Base-by-base conservation (phyloP, 2,329 filamentous ascomycete genomes). In the Fusarium praegraminearum region DNA sequence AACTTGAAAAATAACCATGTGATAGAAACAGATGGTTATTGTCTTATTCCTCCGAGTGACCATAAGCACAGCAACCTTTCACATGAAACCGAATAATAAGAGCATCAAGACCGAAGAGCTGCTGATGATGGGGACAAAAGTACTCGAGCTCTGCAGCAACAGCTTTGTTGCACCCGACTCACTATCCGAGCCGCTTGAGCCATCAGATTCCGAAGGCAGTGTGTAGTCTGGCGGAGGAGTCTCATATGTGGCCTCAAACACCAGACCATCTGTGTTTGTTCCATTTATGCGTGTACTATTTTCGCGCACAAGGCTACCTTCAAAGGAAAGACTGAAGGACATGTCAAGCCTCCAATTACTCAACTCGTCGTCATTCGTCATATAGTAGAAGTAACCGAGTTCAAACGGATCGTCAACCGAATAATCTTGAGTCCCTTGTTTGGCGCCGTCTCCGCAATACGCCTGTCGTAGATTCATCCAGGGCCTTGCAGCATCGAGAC, bases 111-210 rank as follows among this genome's bases (percentile, higher is more conserved):
- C n/a, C 0, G 12, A 5, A 3, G 2, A 40, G n/a, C 12, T 40
- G 12, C 36, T 40, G n/a, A 22, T 4, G n/a, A 40, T 15, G 13
- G 36, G 13, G n/a, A 22, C 36, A 40, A 40, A 40, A 15, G 36
- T 22, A 22, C n/a, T 40, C 1, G 36, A 40, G n/a, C 36, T 22
- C 12, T 9, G 4, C 0, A 40, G 0, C 12, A 40, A 40, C 7
- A 22, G 1, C 6, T 7, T 40, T 13, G 36, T 20, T 15, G 36
- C 1, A 40, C 36, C n/a, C 20, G 36, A 40, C 4, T 40, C 36
- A 40, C 36, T 22, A 13, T 22, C 13, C n/a, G n/a, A 22, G 12
- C 36, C 36, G 3, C 36, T 3, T 8, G 0, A 2, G 6, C 12
- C 36, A 40, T 40, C n/a, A 15, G n/a, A 4, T 40, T 40, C 36